A percentile compares a stretch with the other conserved stretches of the same genome.
These are phyloP conservation scores for Irpex sp. DNA, from an alignment of 1,284 basidiomycete species.

Conservation along the genomic window DNA sequence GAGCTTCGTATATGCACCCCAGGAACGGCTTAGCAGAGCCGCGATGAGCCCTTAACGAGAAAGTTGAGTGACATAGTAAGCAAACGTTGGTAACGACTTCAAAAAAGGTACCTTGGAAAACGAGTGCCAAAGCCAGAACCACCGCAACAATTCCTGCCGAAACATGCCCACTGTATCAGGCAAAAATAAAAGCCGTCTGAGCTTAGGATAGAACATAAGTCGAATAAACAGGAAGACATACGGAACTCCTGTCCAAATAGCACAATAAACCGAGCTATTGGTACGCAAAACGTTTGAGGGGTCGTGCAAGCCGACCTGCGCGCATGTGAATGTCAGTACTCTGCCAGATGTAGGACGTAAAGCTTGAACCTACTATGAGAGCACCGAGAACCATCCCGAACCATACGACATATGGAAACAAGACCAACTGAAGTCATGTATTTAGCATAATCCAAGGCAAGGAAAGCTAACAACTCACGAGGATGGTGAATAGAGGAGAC, in stretches of 20 bases:
- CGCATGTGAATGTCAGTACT: neutral
- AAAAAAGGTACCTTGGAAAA: neutral
- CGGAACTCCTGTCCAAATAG: constrained; percentile 14
- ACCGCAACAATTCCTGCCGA: neutral
- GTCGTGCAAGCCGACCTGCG: neutral
- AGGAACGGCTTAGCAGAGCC: constrained; percentile 16
- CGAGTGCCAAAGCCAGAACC: neutral
- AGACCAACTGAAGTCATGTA: constrained; percentile 9
- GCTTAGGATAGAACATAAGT: neutral
- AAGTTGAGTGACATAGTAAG: neutral
- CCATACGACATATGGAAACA: constrained; percentile 18
- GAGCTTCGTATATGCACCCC: constrained; percentile 18
- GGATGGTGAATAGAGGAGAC: neutral
- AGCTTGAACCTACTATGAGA: constrained; percentile 12
- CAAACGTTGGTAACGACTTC: no score
- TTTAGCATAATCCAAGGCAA: no score
- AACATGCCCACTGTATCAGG: neutral
- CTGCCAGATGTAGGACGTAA: neutral
- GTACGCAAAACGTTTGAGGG: constrained; percentile 12
- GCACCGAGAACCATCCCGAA: constrained; percentile 14
- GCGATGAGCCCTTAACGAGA: constrained; percentile 10
- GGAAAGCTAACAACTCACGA: neutral
- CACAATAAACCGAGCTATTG: constrained; percentile 18
- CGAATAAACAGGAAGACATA: constrained; percentile 4
- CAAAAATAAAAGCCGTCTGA: no score